Base-by-base conservation (phyloP, 345 rosid species). In the Eucalyptus albens region DNA sequence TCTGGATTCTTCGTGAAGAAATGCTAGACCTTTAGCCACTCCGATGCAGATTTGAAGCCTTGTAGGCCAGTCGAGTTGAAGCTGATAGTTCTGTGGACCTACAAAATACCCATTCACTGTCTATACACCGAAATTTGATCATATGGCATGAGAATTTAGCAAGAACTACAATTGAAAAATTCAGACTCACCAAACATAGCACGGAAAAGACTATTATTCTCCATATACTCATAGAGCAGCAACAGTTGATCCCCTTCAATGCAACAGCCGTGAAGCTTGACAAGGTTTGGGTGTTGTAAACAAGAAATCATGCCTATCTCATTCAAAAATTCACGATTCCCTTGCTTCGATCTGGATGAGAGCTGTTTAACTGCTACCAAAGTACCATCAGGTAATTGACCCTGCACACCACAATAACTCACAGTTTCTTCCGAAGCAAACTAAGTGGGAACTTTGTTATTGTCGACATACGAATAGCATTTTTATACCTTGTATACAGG, bases 221-320 rank as follows among this genome's bases (percentile, higher is more conserved):
- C 98, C 95, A 96, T 89, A 91, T 94, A 95, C 65, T 96, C 97
- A 83, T 96, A 95, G 37, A 95, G 94, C 37, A 96, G 86, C 88
- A 96, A 85, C 53, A 95, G 87, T 80, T 96, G 95, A 92, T 93
- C 91, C 77, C 94, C 94, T 87, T 94, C 98, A 6, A 95, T 92
- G 62, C 98, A 96, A 91, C 94, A 95, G 27, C 98, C 97, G 62
- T 94, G 91, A 86, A 96, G 94, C 90, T 91, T 93, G 89, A 96
- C 98, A 11, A 96, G 96, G 91, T 96, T 95, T 11, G 95, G 95
- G 91, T 96, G 98, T 88, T 95, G 96, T 51, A 94, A 91, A 91
- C 94, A 93, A 88, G 96, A 94, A 69, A 96, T 95, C 90, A 93
- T 92, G 59, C 95, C 96, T 47, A 96, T 91, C 93, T 96, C 98